Percentiles rank a stretch among this genome's conserved stretches.
Conservation (phyloP, 2,329 filamentous ascomycete species). For the Botrytis galanthina region DNA sequence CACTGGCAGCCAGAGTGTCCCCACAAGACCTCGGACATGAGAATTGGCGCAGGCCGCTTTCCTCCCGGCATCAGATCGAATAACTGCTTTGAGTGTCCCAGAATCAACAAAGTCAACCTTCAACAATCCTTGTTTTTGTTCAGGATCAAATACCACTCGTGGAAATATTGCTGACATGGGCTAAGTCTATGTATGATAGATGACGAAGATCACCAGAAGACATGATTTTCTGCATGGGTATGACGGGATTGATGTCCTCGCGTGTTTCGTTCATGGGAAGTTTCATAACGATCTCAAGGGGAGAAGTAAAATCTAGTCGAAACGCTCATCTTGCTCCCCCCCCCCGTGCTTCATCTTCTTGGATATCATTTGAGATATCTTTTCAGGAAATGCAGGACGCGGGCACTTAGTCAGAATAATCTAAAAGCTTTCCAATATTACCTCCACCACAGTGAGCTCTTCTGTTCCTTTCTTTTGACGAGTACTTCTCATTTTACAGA, state of each 20-base stretch:
- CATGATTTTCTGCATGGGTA: not conserved
- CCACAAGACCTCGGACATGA: not conserved
- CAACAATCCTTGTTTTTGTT: not conserved
- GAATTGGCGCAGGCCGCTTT: not conserved
- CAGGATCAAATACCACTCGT: not conserved
- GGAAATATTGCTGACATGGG: not conserved
- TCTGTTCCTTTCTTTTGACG: not conserved
- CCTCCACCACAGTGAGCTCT: not conserved
- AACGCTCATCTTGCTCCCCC: not conserved
- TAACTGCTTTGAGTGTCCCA: fast-evolving
- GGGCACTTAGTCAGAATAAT: not conserved
- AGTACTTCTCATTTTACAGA: not conserved
- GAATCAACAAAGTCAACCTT: not conserved
- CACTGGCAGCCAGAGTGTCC: not conserved
- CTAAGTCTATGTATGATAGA: not conserved
- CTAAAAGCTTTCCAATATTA: not conserved
- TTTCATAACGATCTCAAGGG: not conserved
- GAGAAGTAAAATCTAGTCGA: not conserved
- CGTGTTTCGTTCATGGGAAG: too few relatives aligned
- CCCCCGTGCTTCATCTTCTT: not conserved
- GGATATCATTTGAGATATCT: not conserved
- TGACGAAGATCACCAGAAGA: not conserved
- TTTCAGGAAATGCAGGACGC: too few relatives aligned
- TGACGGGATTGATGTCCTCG: not conserved
- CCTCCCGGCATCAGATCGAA: not conserved